These are phyloP conservation scores for Salix koriyanagi DNA, from an alignment of 345 rosid genomes.

Conservation along the genomic window DNA sequence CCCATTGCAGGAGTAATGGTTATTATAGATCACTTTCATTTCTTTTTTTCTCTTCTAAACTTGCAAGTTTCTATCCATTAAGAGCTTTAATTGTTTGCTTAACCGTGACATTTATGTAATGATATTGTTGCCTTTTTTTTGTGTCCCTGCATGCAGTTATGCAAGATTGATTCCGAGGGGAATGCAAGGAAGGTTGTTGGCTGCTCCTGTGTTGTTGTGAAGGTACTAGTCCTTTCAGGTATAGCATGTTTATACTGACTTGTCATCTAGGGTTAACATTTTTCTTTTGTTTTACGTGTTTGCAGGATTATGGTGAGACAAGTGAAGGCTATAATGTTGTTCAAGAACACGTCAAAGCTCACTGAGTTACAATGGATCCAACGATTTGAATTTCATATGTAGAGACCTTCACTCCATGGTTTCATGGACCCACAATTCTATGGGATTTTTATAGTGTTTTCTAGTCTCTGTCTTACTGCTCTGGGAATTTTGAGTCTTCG, in stretches of 20 bases:
- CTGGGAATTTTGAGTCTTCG: neutral
- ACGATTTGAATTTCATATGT: constrained; percentile 2
- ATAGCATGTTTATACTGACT: neutral
- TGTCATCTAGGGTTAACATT: neutral
- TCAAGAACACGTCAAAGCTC: constrained; percentile 17
- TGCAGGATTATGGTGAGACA: constrained; percentile 22
- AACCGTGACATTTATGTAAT: neutral
- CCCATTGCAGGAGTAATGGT: no score
- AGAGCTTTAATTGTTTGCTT: no score
- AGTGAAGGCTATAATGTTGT: constrained; percentile 23
- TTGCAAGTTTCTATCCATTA: neutral
- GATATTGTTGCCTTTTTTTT: neutral
- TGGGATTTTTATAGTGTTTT: neutral
- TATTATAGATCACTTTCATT: neutral
- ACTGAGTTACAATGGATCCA: constrained; percentile 1
- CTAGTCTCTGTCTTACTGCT: neutral
- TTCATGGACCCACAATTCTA: neutral
- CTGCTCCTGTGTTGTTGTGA: constrained; percentile 77
- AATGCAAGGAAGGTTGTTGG: constrained; percentile 86
- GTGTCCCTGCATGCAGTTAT: constrained; percentile 39
- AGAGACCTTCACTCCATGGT: neutral
- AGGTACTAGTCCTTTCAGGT: constrained; percentile 36
- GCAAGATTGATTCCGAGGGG: constrained; percentile 84
- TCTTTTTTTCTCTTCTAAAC: neutral
- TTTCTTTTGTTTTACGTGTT: neutral